Percentiles rank a stretch among this genome's conserved stretches.
phyloP scores from a whole-genome alignment of 129 eudicot species.

The Ambrosia trifida region DNA sequence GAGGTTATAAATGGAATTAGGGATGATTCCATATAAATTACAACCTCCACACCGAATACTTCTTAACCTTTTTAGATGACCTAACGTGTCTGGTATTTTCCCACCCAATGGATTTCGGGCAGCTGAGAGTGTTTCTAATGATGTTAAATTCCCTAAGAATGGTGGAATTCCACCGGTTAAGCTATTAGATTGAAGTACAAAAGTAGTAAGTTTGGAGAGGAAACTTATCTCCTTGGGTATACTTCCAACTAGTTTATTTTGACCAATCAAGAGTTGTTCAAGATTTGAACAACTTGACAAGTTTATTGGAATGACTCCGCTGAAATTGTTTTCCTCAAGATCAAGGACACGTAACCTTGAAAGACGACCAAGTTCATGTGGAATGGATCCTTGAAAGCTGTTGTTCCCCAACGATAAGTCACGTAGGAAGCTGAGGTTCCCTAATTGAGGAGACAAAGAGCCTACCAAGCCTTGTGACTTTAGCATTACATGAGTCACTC shows the following conservation, averaged over 20 bases:
- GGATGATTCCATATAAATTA: slow-evolving; percentile 12
- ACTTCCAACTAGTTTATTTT: slow-evolving; percentile 16
- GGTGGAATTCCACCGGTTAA: slow-evolving; percentile 21
- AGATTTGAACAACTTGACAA: neutral
- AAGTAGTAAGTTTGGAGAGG: neutral
- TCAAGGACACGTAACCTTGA: neutral
- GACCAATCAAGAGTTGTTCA: neutral
- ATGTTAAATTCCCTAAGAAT: slow-evolving; percentile 17
- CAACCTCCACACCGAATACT: neutral
- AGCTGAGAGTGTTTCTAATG: neutral
- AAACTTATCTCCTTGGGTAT: slow-evolving; percentile 15
- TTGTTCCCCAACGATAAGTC: neutral
- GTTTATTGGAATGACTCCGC: slow-evolving; percentile 2
- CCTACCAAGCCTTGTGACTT: slow-evolving; percentile 5
- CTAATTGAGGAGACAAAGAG: slow-evolving; percentile 12
- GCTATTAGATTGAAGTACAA: neutral
- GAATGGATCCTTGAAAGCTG: slow-evolving; percentile 9
- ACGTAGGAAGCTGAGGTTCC: slow-evolving; percentile 21
- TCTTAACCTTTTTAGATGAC: neutral
- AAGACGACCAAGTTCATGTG: slow-evolving; percentile 5
- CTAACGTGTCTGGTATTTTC: neutral
- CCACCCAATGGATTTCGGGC: neutral
- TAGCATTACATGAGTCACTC: neutral
- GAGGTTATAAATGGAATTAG: slow-evolving; percentile 7
- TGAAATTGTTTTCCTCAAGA: neutral